phyloP scores from a whole-genome alignment of 805 yeast species.

The Zygotorulaspora florentina region DNA sequence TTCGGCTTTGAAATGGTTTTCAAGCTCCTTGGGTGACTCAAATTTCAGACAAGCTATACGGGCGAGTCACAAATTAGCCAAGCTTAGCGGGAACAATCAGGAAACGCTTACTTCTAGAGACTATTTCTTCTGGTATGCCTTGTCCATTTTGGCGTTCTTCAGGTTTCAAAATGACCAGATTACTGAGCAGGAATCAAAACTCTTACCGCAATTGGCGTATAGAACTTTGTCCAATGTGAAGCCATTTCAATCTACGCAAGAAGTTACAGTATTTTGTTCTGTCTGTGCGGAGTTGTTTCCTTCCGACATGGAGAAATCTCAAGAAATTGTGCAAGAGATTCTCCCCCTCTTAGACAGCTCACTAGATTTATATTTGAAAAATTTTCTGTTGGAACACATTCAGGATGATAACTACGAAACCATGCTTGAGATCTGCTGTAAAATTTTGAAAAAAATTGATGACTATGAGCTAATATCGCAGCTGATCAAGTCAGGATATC shows the following conservation, averaged over 20 bases:
- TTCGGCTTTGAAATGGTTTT: slow-evolving; percentile 54
- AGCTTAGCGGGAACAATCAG: slow-evolving; percentile 36
- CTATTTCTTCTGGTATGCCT: slow-evolving; percentile 52
- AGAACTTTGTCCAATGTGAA: slow-evolving; percentile 49
- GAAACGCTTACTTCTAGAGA: slow-evolving; percentile 27
- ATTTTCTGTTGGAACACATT: slow-evolving; percentile 49
- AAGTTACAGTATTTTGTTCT: slow-evolving; percentile 54
- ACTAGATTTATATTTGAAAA: slow-evolving; percentile 59
- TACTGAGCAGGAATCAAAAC: slow-evolving; percentile 42
- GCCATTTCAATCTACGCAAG: slow-evolving; percentile 60
- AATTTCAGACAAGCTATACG: slow-evolving; percentile 54
- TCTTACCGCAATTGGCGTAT: slow-evolving; percentile 59
- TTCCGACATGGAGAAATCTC: slow-evolving; percentile 30
- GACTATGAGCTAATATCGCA: slow-evolving; percentile 48
- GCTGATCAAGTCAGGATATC: slow-evolving; percentile 56
- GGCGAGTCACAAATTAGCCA: slow-evolving; percentile 41
- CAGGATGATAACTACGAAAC: slow-evolving; percentile 41
- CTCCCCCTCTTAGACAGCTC: slow-evolving; percentile 31
- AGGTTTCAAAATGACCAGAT: slow-evolving; percentile 38
- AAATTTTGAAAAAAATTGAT: slow-evolving; percentile 52
- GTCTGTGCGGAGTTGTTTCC: slow-evolving; percentile 40
- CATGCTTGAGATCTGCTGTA: slow-evolving; percentile 40
- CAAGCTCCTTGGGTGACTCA: slow-evolving; percentile 42
- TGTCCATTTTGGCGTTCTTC: slow-evolving; percentile 41
- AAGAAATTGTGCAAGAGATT: slow-evolving; percentile 36